Conservation (phyloP, 192 early-diverging fungal species). For the Haplosporangium gracile region DNA sequence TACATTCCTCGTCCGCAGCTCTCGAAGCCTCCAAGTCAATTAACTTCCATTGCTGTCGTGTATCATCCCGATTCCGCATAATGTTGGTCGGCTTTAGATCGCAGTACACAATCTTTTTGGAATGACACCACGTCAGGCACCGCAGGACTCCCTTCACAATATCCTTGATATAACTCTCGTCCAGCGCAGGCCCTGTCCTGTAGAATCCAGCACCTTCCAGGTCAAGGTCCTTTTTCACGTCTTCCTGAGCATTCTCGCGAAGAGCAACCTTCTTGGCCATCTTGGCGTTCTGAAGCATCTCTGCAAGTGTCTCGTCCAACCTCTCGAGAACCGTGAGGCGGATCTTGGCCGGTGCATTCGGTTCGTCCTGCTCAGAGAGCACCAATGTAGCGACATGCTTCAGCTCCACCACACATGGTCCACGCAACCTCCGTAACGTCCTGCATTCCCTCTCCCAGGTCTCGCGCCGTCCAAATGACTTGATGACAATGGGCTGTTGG, state of each 20-base stretch:
- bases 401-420: constrained; percentile 57
- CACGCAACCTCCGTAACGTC: constrained; percentile 52
- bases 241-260: constrained; percentile 16
- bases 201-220: constrained; percentile 24
- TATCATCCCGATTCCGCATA: constrained; percentile 54
- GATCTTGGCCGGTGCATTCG: constrained; percentile 31
- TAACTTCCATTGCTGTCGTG: constrained; percentile 58
- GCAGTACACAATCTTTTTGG: constrained; percentile 61
- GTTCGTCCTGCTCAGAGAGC: constrained; percentile 43
- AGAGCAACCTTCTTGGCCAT: constrained; percentile 40
- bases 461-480: constrained; percentile 61
- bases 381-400: constrained; percentile 62
- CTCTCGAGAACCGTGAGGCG: constrained; percentile 60
- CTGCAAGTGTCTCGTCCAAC: constrained; percentile 58
- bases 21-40: constrained; percentile 64
- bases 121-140: constrained; percentile 60
- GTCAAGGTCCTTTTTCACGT: neutral
- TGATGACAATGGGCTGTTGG: constrained; percentile 50
- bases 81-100: constrained; percentile 64
- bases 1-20: constrained; percentile 57
- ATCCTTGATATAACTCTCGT: constrained; percentile 18
- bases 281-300: constrained; percentile 42
- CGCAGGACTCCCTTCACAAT: constrained; percentile 57
- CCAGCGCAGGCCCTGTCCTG: constrained; percentile 26
- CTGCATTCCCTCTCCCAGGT: constrained; percentile 67